Conservation (phyloP, 2,329 filamentous ascomycete genomes). For the Fusarium palustre region DNA sequence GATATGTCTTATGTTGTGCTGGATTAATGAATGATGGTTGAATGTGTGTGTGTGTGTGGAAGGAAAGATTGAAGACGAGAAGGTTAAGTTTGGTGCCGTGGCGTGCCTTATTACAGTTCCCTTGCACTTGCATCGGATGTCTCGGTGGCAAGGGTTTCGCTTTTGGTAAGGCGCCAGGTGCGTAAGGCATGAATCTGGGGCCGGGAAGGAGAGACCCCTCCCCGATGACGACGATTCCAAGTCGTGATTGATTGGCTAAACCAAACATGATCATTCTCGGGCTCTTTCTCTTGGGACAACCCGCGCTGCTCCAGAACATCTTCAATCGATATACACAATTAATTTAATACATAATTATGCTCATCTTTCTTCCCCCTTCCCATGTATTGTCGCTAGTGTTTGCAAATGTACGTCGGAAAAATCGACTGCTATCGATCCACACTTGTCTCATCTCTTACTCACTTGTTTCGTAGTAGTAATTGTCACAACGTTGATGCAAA, state of each 20-base stretch:
- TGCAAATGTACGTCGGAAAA: too few relatives aligned
- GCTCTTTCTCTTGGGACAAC: background rate
- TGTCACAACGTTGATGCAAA: background rate
- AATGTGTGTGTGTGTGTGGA: constrained; percentile 2
- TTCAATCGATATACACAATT: background rate
- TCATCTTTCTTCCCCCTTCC: too few relatives aligned
- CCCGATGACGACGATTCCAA: constrained; percentile 27
- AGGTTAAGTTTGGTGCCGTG: constrained; percentile 13
- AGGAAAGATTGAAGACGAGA: constrained; percentile 3
- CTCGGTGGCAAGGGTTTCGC: constrained; percentile 37
- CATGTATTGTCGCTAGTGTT: background rate
- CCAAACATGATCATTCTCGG: background rate
- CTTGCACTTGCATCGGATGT: constrained; percentile 32
- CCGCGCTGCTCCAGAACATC: background rate
- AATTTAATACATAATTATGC: background rate
- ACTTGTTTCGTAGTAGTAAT: background rate
- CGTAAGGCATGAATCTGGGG: constrained; percentile 30
- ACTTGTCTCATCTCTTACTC: constrained; percentile 5
- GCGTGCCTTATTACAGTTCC: constrained; percentile 14
- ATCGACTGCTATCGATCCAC: background rate
- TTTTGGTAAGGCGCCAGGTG: constrained; percentile 26
- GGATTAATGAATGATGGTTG: background rate
- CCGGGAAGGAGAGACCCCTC: constrained; percentile 20
- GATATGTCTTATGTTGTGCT: background rate
- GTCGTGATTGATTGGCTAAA: constrained; percentile 11